Evolutionary conservation across 768 basidiomycete species (phyloP), one percentile per base, ranked within the genome.

Genomic region (Fomitopsis serialis): DNA sequence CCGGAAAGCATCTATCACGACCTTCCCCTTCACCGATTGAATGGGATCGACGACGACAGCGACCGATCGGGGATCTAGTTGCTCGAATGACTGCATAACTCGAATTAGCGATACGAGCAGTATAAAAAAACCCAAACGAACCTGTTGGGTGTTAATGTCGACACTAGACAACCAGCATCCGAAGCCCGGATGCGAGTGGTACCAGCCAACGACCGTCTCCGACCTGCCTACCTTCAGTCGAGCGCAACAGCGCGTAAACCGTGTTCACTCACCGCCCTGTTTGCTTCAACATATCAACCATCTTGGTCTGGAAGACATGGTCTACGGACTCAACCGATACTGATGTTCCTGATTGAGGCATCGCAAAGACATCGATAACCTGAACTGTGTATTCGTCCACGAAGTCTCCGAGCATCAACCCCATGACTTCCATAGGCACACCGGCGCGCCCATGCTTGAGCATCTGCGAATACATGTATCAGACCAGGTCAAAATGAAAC

Each of bases 341-440:
- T 0, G 92, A 95, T 17, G 96, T 98, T 57, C 96, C 96, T 15
- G 92, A 93, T 63, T 98, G 96, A 44, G 96, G 96, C 96, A 98
- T 98, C 43, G 96, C 96, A 63, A 98, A 98, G 56, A 98, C 96
- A 67, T 98, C 96, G 68, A 95, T 87, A 42, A 93, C 89, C 70
- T 93, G 87, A 44, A 96, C 85, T 3, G 88, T 89, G 76, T 96
- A 96, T 67, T 98, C 97, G 74, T 99, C 97, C 45, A 98, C 92
- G 61, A 98, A 98, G 68, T 97, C 94, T 13, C 96, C 95, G 22
- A 98, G 78, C 92, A 98, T 95, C 36, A 94, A 82, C 56, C 92
- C 91, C 96, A 99, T 98, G 60, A 98, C 96, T 73, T 99, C 97
- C 90, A 98, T 94, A 9, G 97, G 97, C 24, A 99, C 97, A 54